Conservation (phyloP, 768 basidiomycete species). For the Neoboletus magnificus region DNA sequence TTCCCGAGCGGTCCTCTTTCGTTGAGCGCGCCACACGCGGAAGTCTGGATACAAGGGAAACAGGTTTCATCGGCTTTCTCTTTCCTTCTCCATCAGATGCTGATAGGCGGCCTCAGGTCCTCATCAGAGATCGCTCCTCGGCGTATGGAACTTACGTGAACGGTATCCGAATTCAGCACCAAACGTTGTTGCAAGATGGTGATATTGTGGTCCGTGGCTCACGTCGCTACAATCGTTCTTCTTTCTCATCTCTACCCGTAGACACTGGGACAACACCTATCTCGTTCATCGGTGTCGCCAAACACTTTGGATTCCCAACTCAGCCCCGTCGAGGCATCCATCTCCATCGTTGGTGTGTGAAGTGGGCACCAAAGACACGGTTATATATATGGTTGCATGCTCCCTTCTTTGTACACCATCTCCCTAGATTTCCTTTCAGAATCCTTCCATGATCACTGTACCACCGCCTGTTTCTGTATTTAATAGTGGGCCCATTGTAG, state of each 20-base stretch:
- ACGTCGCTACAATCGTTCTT: not conserved
- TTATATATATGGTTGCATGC: not conserved
- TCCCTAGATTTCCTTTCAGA: not conserved
- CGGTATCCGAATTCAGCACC: constrained; percentile 37
- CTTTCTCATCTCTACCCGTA: constrained; percentile 20
- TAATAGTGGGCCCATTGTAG: not conserved
- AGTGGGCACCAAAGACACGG: not conserved
- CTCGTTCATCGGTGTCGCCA: constrained; percentile 39
- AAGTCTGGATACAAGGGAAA: constrained; percentile 44
- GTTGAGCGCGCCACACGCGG: constrained; percentile 42
- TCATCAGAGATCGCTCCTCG: constrained; percentile 45
- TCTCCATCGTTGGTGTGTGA: constrained; percentile 36
- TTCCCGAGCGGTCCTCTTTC: constrained; percentile 40
- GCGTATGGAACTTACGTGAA: constrained; percentile 50
- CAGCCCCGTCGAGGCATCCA: constrained; percentile 41
- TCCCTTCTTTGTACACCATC: not conserved
- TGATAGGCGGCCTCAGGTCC: constrained; percentile 34
- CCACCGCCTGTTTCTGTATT: constrained; percentile 3
- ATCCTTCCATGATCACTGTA: not conserved
- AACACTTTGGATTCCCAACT: constrained; percentile 44
- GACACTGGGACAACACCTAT: constrained; percentile 40
- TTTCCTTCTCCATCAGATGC: not conserved
- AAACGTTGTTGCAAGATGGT: constrained; percentile 37
- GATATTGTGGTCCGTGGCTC: constrained; percentile 42
- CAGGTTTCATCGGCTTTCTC: constrained; percentile 31